A percentile compares a stretch with the other conserved stretches of the same genome.
Evolutionary conservation across 805 yeast species (phyloP).

Genomic region (Saccharomycopsis javanensis): DNA sequence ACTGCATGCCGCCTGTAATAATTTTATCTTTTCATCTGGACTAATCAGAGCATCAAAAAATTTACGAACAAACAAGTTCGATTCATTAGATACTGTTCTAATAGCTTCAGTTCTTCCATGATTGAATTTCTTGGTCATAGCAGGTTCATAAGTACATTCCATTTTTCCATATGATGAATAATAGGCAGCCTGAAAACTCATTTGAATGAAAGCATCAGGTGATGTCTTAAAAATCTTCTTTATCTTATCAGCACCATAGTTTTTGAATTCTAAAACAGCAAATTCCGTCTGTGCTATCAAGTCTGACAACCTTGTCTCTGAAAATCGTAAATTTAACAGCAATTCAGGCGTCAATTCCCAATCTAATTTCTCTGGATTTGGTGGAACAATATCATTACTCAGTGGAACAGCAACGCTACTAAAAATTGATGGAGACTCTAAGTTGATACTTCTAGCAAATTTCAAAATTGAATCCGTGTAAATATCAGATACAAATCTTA

Average conservation of each 20-base stretch:
- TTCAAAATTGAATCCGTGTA: conserved; percentile 84
- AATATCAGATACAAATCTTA: conserved; percentile 79
- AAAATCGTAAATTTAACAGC: conserved; percentile 73
- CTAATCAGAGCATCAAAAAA: conserved; percentile 49
- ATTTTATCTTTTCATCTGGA: conserved; percentile 43
- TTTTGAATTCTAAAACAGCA: conserved; percentile 59
- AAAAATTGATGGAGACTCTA: conserved; percentile 31
- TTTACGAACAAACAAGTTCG: conserved; percentile 73
- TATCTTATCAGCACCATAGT: conserved; percentile 66
- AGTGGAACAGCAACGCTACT: background rate
- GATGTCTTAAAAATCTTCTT: conserved; percentile 70
- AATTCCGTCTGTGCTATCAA: conserved; percentile 85
- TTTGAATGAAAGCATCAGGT: conserved; percentile 91
- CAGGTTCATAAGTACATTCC: conserved; percentile 92
- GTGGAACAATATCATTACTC: conserved; percentile 25
- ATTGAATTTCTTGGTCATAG: conserved; percentile 80
- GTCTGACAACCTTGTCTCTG: conserved; percentile 82
- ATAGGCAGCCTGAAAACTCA: conserved; percentile 89
- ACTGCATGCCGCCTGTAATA: conserved; percentile 58
- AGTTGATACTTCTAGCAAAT: conserved; percentile 76
- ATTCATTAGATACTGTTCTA: conserved; percentile 71
- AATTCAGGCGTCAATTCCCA: conserved; percentile 78
- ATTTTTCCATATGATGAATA: conserved; percentile 88
- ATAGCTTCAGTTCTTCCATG: conserved; percentile 94
- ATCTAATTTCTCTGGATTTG: conserved; percentile 53